Evolutionary conservation across 257 asterid genomes (phyloP), one percentile per base, ranked within the genome.

Genomic region (Solanum chiquidenum): DNA sequence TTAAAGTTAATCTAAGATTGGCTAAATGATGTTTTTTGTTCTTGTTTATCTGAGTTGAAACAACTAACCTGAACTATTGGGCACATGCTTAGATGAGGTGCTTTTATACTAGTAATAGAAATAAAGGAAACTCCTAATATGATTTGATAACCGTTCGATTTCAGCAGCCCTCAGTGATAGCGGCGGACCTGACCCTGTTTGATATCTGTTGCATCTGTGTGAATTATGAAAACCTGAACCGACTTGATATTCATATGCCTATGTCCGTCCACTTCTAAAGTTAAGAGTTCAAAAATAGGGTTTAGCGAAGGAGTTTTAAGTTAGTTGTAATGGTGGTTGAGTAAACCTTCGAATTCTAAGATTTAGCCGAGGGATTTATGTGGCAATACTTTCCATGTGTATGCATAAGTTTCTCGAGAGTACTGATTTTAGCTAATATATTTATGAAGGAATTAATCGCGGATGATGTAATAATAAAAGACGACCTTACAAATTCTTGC

Each of bases 401-500:
- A 73, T 73, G 16, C 80, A 6, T 35, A 73, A 18, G 1, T 71
- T 71, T 71, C 20, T 33, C 13, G 1, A 16, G 38, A 71, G 13
- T 35, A 35, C 20, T 34, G 29, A 49, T 49, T 84, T 84, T 64
- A 84, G 79, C 37, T 73, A n/a, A 33, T 66, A 29, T 66, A 68
- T 14, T 31, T 44, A 14, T 34, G 33, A 68, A 68, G 66, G 25
- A 86, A 27, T 76, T 74, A 80, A 93, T 95, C 96, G 93, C 92
- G 90, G 95, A 94, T 84, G 95, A 93, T 66, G 92, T 90, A 87
- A 90, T 31, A 91, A 90, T 46, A 87, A 86, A 88, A 77, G 94
- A 90, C 3, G 92, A 92, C 71, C 88, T 92, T 35, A 44, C 94
- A 86, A 92, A 90, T 88, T 49, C 94, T 46, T 96, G 96, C 89